These are phyloP conservation scores for Trichopus zeylanicus DNA, from an alignment of 116 monocot genomes.

Conservation along the genomic window DNA sequence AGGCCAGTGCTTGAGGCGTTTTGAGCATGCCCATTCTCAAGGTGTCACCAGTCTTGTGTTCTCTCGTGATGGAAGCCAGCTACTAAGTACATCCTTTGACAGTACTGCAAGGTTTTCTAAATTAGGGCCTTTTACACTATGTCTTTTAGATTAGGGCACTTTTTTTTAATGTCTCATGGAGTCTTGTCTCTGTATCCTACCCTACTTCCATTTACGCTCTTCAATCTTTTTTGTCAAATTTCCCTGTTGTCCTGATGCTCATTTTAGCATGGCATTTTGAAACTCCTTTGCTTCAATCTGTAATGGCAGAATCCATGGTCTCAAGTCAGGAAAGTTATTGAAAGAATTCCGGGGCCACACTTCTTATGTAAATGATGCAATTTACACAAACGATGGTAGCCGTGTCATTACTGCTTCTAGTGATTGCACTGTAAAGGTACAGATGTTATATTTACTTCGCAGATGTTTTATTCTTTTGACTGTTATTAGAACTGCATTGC, in stretches of 20 bases:
- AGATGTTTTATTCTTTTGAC: not conserved
- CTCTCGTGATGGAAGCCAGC: slow-evolving; percentile 90
- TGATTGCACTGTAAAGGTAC: slow-evolving; percentile 92
- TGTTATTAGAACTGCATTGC: not conserved
- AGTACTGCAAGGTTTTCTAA: slow-evolving; percentile 79
- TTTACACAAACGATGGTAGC: slow-evolving; percentile 80
- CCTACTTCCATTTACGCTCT: too few species aligned
- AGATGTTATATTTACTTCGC: too few species aligned
- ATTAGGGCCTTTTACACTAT: not conserved
- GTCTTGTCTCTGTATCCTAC: too few species aligned
- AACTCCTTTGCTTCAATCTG: not conserved
- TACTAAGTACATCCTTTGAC: slow-evolving; percentile 93
- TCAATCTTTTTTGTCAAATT: too few species aligned
- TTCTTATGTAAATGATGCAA: slow-evolving; percentile 94
- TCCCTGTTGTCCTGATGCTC: too few species aligned
- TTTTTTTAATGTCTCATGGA: too few species aligned
- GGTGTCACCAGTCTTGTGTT: slow-evolving; percentile 92
- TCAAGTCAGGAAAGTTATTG: slow-evolving; percentile 91
- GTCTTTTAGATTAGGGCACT: too few species aligned
- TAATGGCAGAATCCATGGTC: slow-evolving; percentile 87
- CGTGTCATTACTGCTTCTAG: slow-evolving; percentile 94
- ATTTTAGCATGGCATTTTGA: not conserved
- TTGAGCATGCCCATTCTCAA: slow-evolving; percentile 85
- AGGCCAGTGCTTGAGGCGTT: slow-evolving; percentile 89
- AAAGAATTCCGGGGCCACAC: slow-evolving; percentile 97